phyloP scores from a whole-genome alignment of 2,329 filamentous ascomycete genomes.

The Zymoseptoria passerinii region DNA sequence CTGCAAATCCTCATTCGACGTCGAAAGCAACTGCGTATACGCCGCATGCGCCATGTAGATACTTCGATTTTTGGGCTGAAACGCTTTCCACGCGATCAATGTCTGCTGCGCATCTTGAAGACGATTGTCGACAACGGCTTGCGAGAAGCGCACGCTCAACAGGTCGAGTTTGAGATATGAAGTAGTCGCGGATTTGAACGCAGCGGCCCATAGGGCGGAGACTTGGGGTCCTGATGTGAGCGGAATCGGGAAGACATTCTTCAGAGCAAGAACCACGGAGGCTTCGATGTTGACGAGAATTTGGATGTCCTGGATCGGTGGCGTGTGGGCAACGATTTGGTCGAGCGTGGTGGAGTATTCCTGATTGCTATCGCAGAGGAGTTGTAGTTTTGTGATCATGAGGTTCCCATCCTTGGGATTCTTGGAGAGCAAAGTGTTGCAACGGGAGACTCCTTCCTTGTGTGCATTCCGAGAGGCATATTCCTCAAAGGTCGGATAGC shows the following conservation, averaged over 20 bases:
- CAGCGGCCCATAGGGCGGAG: slow-evolving; percentile 27
- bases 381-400: slow-evolving; percentile 26
- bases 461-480: slow-evolving; percentile 23
- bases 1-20: slow-evolving; percentile 22
- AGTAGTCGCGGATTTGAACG: slow-evolving; percentile 18
- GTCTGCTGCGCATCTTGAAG: slow-evolving; percentile 27
- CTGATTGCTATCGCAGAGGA: slow-evolving; percentile 19
- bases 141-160: slow-evolving; percentile 22
- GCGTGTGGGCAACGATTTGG: slow-evolving; percentile 17
- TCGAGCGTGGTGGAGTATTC: slow-evolving; percentile 18
- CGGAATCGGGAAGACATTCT: slow-evolving; percentile 21
- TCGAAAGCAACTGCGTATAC: slow-evolving; percentile 27
- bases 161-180: slow-evolving; percentile 22
- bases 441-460: slow-evolving; percentile 26
- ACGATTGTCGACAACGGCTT: slow-evolving; percentile 25
- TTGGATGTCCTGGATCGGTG: slow-evolving; percentile 21
- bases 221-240: slow-evolving; percentile 22
- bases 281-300: slow-evolving; percentile 24
- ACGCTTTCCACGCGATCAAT: slow-evolving; percentile 27
- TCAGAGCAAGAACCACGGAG: slow-evolving; percentile 20
- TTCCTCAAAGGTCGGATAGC: slow-evolving; percentile 28
- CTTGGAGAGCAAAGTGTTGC: slow-evolving; percentile 26
- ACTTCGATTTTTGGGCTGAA: slow-evolving; percentile 23
- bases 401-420: slow-evolving; percentile 24
- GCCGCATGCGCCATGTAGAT: slow-evolving; percentile 30